Evolutionary conservation across 306 rosid species (phyloP), one percentile per base, ranked within the genome.

Genomic region (Geum urbanum): DNA sequence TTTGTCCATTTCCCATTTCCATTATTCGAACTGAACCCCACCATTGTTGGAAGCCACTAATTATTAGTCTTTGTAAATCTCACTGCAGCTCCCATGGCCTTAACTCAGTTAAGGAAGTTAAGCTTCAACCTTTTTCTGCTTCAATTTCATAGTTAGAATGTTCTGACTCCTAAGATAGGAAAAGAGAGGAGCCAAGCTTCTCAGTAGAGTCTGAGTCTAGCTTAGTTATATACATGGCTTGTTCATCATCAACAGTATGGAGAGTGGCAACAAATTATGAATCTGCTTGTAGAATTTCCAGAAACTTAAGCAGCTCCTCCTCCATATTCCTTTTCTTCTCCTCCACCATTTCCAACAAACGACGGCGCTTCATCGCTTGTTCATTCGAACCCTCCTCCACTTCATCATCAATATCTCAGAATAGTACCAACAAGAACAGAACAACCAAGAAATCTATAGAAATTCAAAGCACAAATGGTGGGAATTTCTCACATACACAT

Each of bases 141-240:
- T 27, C 32, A 27, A 27, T 27, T 27, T 27, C 32, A 1, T 27
- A 27, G 32, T 27, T 27, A 1, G 32, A 27, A 2, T 27, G 1
- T 27, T 27, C 2, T 27, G 32, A 27, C 1, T 2, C 2, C 2
- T 2, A 27, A 27, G 32, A 1, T 27, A 27, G 2, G 2, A 14
- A n/a, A n/a, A 66, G 14, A 48, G 44, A 27, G 14, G 14, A 2
- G 9, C 53, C n/a, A 5, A 8, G 32, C 32, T 27, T 27, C 32
- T 66, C 49, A 10, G 5, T 48, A 15, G 57, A 66, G 45, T 48
- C 45, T 54, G 62, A 56, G n/a, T 47, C 41, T 66, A 47, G 56
- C 43, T 67, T n/a, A n/a, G n/a, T n/a, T n/a, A n/a, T 9, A 16
- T 75, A 50, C 32, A 75, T 75, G 78, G 74, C 78, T 40, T 67